Evolutionary conservation across 768 basidiomycete genomes (phyloP).

Genomic region (Lentinula detonsa): DNA sequence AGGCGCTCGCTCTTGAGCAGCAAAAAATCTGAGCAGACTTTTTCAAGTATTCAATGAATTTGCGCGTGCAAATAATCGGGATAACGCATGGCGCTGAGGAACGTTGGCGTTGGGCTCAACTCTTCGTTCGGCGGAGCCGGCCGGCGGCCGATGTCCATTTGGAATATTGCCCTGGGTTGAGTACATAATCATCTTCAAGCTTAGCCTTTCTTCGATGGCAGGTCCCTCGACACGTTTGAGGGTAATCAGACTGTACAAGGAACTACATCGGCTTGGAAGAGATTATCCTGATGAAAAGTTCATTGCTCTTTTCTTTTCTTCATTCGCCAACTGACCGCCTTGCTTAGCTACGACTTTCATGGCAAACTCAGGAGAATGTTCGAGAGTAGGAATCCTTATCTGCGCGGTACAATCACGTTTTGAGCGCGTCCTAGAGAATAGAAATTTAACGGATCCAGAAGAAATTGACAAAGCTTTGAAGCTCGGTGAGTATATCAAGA

Average conservation of each 20-base stretch:
- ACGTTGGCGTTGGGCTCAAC: no score
- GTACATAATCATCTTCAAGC: not conserved
- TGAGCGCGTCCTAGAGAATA: conserved; percentile 47
- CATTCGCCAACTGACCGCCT: conserved; percentile 7
- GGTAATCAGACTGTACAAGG: conserved; percentile 73
- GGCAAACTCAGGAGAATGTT: conserved; percentile 64
- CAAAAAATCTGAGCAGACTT: no score
- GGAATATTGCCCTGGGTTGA: no score
- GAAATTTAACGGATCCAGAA: conserved; percentile 51
- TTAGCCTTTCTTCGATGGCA: conserved; percentile 31
- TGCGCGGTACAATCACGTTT: not conserved
- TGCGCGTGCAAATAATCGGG: no score
- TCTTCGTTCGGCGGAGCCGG: no score
- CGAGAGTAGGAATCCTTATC: conserved; percentile 40
- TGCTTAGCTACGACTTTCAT: conserved; percentile 69
- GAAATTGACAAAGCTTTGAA: conserved; percentile 75
- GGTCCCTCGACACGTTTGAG: conserved; percentile 49
- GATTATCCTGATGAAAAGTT: conserved; percentile 82
- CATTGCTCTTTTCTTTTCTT: conserved; percentile 22
- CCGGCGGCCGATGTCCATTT: no score
- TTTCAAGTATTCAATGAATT: no score
- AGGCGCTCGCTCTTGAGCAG: not conserved
- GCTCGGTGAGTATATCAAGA: conserved; percentile 80
- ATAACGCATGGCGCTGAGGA: no score
- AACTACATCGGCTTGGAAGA: conserved; percentile 71